Percentiles rank a stretch among this genome's conserved stretches.
Conservation (phyloP, 257 asterid genomes). For the Solanum microdontum region DNA sequence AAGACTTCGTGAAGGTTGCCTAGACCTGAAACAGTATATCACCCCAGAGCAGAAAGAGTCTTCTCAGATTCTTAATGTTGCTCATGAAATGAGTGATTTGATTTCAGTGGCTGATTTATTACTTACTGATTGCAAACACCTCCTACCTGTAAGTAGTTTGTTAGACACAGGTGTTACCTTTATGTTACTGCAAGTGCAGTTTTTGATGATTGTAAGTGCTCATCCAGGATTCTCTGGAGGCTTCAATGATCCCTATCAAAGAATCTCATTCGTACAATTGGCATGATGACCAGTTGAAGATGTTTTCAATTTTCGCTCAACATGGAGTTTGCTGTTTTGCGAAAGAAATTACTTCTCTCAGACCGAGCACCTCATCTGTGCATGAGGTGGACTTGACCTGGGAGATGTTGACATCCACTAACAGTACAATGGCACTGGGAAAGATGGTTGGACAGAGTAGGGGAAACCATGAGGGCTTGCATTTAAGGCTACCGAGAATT, state of each 20-base stretch:
- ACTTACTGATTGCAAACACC: conserved; percentile 41
- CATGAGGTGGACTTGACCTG: conserved; percentile 47
- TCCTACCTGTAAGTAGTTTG: conserved; percentile 35
- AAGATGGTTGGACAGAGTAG: conserved; percentile 40
- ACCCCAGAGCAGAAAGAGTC: conserved; percentile 61
- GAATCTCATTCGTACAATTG: conserved; percentile 34
- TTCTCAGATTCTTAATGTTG: conserved; percentile 24
- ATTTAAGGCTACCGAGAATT: conserved; percentile 12
- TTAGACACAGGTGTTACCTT: not conserved
- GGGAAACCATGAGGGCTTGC: conserved; percentile 4
- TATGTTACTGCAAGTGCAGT: conserved; percentile 4
- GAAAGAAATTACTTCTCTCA: conserved; percentile 43
- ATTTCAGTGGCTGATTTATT: conserved; percentile 75
- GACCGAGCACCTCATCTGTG: conserved; percentile 24
- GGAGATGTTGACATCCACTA: conserved; percentile 68
- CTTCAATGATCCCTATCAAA: conserved; percentile 27
- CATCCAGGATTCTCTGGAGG: conserved; percentile 51
- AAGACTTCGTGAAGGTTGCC: conserved; percentile 34
- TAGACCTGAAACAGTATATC: conserved; percentile 31
- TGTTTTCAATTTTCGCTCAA: conserved; percentile 57
- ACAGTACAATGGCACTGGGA: conserved; percentile 61
- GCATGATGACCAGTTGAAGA: conserved; percentile 60
- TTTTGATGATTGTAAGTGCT: conserved; percentile 3
- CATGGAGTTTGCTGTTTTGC: conserved; percentile 74
- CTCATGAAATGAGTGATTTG: conserved; percentile 46